phyloP scores from a whole-genome alignment of 495 filamentous ascomycete genomes.

The Neurospora sublineolata region DNA sequence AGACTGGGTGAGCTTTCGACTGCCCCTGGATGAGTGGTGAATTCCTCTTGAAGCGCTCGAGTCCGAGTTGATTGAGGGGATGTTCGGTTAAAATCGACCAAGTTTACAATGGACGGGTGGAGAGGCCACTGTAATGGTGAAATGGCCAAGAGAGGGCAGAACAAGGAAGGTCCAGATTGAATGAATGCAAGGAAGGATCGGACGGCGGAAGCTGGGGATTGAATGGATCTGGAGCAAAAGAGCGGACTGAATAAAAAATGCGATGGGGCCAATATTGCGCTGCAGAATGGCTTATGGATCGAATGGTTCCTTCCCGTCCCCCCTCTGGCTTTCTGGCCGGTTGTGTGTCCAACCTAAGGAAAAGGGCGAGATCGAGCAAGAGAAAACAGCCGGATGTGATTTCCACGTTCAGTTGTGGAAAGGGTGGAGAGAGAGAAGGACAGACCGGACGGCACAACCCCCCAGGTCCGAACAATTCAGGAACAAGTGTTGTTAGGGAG shows the following conservation, averaged over 20 bases:
- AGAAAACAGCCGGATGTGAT: constrained; percentile 17
- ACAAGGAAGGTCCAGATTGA: not conserved
- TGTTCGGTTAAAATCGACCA: not conserved
- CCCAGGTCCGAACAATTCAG: constrained; percentile 16
- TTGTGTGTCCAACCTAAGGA: not conserved
- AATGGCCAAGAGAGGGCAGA: not conserved
- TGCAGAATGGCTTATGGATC: not conserved
- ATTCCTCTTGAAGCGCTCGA: not conserved
- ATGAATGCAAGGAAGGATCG: not conserved
- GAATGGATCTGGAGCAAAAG: not conserved
- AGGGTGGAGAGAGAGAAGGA: constrained; percentile 2
- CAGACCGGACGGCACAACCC: not conserved
- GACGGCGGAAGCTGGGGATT: not conserved
- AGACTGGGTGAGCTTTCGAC: not conserved
- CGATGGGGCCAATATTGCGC: not conserved
- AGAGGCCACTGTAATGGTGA: not conserved
- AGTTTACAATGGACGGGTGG: not conserved
- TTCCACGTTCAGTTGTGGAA: constrained; percentile 1
- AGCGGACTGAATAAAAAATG: not conserved
- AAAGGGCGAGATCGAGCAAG: not conserved
- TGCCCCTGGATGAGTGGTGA: not conserved
- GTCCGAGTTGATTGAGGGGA: not conserved
- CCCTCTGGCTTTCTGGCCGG: not conserved
- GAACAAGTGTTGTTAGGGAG: constrained; percentile 12
- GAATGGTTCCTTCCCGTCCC: not conserved